These are phyloP conservation scores for Alternaria longipes DNA, from an alignment of 2,329 filamentous ascomycete species.

Conservation along the genomic window DNA sequence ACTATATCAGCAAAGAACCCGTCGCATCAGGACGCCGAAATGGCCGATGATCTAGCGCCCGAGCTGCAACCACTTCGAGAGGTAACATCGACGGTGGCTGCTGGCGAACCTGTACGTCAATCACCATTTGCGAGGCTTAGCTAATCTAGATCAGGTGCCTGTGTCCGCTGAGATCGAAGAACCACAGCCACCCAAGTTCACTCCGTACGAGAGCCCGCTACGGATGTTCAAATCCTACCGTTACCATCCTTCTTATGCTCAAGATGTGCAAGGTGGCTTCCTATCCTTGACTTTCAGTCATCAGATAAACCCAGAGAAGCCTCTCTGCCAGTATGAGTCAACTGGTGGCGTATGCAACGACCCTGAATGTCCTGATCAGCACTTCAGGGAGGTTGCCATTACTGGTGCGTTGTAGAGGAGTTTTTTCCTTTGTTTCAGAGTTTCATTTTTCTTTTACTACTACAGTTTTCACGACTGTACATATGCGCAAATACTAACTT, in stretches of 20 bases:
- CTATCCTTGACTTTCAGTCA: conserved; percentile 94
- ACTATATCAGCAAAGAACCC: conserved; percentile 22
- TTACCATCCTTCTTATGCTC: conserved; percentile 80
- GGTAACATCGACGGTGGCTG: conserved; percentile 19
- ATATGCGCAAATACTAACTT: conserved; percentile 51
- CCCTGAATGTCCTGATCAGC: conserved; percentile 76
- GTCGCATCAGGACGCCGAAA: conserved; percentile 22
- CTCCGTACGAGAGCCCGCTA: conserved; percentile 84
- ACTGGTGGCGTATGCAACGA: conserved; percentile 78
- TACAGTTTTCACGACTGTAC: conserved; percentile 32
- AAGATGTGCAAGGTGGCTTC: conserved; percentile 77
- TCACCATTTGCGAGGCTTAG: conserved; percentile 1
- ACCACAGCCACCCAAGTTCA: conserved; percentile 49
- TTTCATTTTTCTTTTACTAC: conserved; percentile 31
- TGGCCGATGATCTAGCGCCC: conserved; percentile 52
- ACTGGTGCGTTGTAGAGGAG: conserved; percentile 69
- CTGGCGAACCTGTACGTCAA: conserved; percentile 34
- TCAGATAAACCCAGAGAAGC: conserved; percentile 78
- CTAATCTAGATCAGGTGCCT: conserved; percentile 32
- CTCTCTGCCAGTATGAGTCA: conserved; percentile 80
- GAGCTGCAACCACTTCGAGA: conserved; percentile 50
- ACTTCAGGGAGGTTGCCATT: conserved; percentile 77
- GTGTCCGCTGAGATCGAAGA: conserved; percentile 22
- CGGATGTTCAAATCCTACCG: conserved; percentile 86
- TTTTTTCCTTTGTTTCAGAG: conserved; percentile 12